Percentiles rank a stretch among this genome's conserved stretches.
Evolutionary conservation across 2,329 filamentous ascomycete genomes (phyloP).

Genomic region (Coniochaeta hoffmannii): DNA sequence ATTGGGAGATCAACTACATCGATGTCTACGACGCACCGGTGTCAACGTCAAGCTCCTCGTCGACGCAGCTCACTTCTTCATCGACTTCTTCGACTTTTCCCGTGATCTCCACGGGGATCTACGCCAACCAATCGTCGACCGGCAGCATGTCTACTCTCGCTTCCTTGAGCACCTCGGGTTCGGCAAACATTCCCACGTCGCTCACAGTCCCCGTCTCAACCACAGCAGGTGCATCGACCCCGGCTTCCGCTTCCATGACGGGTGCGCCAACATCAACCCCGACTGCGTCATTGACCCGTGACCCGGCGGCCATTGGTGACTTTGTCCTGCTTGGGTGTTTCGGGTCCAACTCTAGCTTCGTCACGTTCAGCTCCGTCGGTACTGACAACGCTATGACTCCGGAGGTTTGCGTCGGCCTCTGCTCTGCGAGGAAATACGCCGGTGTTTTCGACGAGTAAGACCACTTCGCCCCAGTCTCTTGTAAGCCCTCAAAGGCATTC

Average conservation of each 20-base stretch:
- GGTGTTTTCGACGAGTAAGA: not conserved
- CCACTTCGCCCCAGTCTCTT: no score
- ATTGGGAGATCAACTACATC: constrained; percentile 50
- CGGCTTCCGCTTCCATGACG: not conserved
- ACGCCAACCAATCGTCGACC: not conserved
- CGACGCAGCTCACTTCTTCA: not conserved
- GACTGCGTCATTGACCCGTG: constrained; percentile 12
- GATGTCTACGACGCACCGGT: constrained; percentile 31
- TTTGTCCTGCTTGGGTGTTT: constrained; percentile 12
- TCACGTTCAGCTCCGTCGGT: not conserved
- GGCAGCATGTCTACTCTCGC: not conserved
- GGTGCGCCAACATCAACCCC: not conserved
- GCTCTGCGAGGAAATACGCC: constrained; percentile 1
- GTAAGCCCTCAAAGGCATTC: not conserved
- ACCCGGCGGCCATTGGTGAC: constrained; percentile 24
- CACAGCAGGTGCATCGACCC: not conserved
- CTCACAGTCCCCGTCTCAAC: not conserved
- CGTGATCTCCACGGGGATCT: not conserved
- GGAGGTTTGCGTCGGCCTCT: constrained; percentile 2
- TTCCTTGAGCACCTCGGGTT: not conserved
- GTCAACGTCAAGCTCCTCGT: not conserved
- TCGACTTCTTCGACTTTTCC: not conserved
- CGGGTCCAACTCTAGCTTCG: constrained; percentile 1
- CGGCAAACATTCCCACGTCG: not conserved
- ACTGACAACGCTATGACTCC: constrained; percentile 2